Percentiles rank a stretch among this genome's conserved stretches.
phyloP scores from a whole-genome alignment of 805 yeast species.

The Nakazawaea ambrosiae region DNA sequence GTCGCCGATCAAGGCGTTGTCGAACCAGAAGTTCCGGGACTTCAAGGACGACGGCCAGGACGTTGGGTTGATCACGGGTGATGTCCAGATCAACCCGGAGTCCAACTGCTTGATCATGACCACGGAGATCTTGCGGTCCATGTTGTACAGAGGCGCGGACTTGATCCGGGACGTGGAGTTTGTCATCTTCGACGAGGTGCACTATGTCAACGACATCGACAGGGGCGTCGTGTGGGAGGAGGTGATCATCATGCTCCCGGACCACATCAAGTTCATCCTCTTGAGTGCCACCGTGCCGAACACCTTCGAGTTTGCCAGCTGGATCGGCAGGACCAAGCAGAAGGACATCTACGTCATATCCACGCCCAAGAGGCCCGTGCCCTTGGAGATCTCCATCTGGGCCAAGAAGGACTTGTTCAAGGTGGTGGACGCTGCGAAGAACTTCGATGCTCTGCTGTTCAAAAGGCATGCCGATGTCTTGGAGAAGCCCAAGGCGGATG shows the following conservation, averaged over 20 bases:
- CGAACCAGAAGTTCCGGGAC: constrained; percentile 87
- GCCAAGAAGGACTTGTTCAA: constrained; percentile 70
- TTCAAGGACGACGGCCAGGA: constrained; percentile 75
- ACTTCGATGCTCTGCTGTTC: constrained; percentile 60
- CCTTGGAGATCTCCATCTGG: constrained; percentile 81
- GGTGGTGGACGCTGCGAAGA: constrained; percentile 67
- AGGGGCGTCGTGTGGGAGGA: constrained; percentile 99
- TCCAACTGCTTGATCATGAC: constrained; percentile 97
- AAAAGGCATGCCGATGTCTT: constrained; percentile 48
- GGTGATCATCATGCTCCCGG: constrained; percentile 95
- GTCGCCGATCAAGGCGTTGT: constrained; percentile 87
- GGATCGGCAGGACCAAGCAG: constrained; percentile 97
- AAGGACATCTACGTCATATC: constrained; percentile 95
- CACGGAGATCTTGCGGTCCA: constrained; percentile 89
- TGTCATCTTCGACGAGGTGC: constrained; percentile 97
- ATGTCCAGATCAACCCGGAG: constrained; percentile 94
- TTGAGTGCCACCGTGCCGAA: constrained; percentile 98
- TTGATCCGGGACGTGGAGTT: constrained; percentile 94
- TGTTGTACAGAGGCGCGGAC: constrained; percentile 96
- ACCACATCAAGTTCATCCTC: constrained; percentile 85
- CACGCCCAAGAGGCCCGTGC: constrained; percentile 95
- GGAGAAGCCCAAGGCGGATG: constrained; percentile 32
- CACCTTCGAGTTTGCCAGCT: constrained; percentile 93
- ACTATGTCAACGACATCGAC: constrained; percentile 92
- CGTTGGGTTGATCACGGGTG: constrained; percentile 94